Base-by-base conservation (phyloP, 345 rosid genomes). In the Syzygium aromaticum region DNA sequence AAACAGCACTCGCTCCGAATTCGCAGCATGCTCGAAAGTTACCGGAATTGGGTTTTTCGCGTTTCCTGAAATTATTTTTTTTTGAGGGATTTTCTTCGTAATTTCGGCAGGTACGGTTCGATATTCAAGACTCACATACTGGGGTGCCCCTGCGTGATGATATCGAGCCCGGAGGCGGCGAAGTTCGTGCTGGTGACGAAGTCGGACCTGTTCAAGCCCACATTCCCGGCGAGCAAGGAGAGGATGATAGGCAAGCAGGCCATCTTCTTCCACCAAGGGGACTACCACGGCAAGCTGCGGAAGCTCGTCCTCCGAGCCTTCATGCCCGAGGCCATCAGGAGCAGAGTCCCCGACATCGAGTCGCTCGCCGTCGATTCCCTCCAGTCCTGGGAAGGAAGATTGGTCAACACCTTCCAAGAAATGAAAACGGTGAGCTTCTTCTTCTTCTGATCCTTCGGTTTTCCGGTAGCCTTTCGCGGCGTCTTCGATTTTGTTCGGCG, bases 51-150 rank as follows among this genome's bases (percentile, higher is more conserved):
- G 46, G 51, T 28, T 7, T 22, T 22, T 85, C 51, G 59, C 21
- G 40, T 85, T 33, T 33, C 8, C 46, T 80, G 54, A 6, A 84
- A 11, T 21, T 8, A 11, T 9, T n/a, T 38, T 38, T 43, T 43
- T 43, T 43, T 1, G 46, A 7, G 46, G 85, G 21, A 52, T 11
- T 30, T 84, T 16, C 33, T 17, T 30, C 46, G 30, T 61, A 53
- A 84, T 49, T 49, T 53, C 27, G 86, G 86, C 84, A 92, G 95
- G 84, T 89, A 92, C 54, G 95, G 94, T 14, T 89, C 90, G 46
- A 91, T 93, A 30, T 92, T 93, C 91, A 93, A 93, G 88, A 91
- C 91, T 38, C 92, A 91, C 87, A 90, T 94, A n/a, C 90, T 94
- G 59, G 94, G 95, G 2, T 94, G 92, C n/a, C 92, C 92, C 15